A percentile compares a stretch with the other conserved stretches of the same genome.
Conservation (phyloP, 306 rosid species). For the Dalbergia cochinchinensis region DNA sequence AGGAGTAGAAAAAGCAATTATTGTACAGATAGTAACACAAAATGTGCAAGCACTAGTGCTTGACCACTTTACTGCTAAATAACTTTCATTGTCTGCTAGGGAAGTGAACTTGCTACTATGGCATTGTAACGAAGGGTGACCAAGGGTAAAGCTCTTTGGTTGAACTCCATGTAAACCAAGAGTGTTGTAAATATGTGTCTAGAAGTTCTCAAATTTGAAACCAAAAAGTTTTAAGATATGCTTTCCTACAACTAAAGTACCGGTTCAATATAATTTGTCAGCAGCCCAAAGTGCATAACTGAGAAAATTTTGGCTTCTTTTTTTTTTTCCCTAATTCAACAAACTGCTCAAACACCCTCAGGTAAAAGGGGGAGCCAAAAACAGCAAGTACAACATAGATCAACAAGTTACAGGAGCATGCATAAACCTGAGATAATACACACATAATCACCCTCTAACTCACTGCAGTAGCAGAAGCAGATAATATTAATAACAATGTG, state of each 20-base stretch:
- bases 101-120: not conserved
- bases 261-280: no score
- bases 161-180: not conserved
- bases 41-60: not conserved
- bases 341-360: no score
- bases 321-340: no score
- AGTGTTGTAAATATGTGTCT: slow-evolving; percentile 6
- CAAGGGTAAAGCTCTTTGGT: not conserved
- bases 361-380: no score
- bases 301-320: not conserved
- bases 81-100: not conserved
- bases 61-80: not conserved
- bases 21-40: no score
- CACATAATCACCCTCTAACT: no score
- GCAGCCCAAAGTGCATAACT: no score
- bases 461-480: no score
- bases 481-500: not conserved
- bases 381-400: no score
- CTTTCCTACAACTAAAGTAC: not conserved
- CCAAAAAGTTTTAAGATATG: slow-evolving; percentile 11
- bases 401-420: no score
- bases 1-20: no score
- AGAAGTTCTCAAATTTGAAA: slow-evolving; percentile 5
- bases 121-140: slow-evolving; percentile 1
- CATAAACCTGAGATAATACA: no score